These are phyloP conservation scores for Chlorella vulgaris DNA, from an alignment of 139 green algal genomes.

Conservation along the genomic window DNA sequence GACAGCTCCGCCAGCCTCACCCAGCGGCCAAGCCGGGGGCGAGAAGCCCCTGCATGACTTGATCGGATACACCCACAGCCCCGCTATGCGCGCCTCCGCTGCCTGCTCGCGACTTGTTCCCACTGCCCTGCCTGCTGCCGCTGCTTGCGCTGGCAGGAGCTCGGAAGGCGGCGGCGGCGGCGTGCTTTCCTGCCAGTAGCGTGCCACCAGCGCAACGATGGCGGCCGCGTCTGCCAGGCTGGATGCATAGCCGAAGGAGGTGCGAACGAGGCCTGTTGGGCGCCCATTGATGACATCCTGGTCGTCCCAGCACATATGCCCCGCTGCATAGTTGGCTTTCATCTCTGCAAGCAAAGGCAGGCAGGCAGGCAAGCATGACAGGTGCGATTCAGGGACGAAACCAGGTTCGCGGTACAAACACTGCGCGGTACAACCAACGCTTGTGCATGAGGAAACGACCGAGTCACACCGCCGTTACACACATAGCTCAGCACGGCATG, in stretches of 20 bases:
- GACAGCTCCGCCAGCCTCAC: too few relatives aligned
- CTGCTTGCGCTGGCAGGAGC: background rate
- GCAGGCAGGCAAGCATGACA: background rate
- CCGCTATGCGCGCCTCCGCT: background rate
- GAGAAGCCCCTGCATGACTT: conserved; percentile 77
- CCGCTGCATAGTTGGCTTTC: conserved; percentile 61
- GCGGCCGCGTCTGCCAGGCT: conserved; percentile 68
- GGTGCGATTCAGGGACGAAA: too few relatives aligned
- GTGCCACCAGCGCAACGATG: conserved; percentile 47
- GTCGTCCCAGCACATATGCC: conserved; percentile 89
- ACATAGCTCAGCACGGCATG: too few relatives aligned
- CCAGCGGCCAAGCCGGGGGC: conserved; percentile 54
- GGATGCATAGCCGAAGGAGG: conserved; percentile 81
- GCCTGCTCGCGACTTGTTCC: background rate
- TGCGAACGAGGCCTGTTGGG: conserved; percentile 75
- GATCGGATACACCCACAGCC: conserved; percentile 83
- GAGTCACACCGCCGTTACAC: too few relatives aligned
- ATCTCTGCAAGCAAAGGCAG: conserved; percentile 45
- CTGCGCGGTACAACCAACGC: too few relatives aligned
- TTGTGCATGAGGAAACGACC: too few relatives aligned
- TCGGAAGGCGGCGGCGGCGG: background rate
- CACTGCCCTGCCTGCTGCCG: background rate
- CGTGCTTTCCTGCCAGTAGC: conserved; percentile 42
- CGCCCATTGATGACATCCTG: conserved; percentile 75
- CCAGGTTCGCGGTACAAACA: too few relatives aligned